A percentile compares a stretch with the other conserved stretches of the same genome.
phyloP scores from a whole-genome alignment of 2,329 filamentous ascomycete genomes.

The Colletotrichum sp. region DNA sequence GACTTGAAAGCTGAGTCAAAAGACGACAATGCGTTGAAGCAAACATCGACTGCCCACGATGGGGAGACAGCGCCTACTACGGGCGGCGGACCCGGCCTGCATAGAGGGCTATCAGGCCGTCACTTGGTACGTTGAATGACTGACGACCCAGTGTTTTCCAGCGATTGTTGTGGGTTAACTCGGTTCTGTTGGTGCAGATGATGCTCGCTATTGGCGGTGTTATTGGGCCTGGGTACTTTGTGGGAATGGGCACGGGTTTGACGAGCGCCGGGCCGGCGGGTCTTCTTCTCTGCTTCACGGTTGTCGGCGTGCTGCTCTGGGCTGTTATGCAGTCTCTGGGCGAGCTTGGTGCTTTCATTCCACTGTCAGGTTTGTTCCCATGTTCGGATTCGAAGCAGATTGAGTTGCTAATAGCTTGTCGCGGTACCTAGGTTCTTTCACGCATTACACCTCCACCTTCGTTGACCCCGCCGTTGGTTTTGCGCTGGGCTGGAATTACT shows the following conservation, averaged over 20 bases:
- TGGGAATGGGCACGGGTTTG: constrained; percentile 66
- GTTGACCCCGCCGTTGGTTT: constrained; percentile 60
- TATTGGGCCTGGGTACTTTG: constrained; percentile 66
- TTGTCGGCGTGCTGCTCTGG: constrained; percentile 63
- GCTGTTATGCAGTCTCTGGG: constrained; percentile 64
- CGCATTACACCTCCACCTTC: constrained; percentile 39
- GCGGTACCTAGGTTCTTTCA: neutral
- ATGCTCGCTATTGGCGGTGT: constrained; percentile 70
- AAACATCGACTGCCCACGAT: neutral
- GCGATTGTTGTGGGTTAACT: neutral
- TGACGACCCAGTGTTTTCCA: neutral
- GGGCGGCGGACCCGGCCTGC: neutral
- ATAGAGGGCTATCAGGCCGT: neutral
- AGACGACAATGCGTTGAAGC: neutral
- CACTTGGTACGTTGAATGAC: neutral
- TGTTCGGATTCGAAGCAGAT: accelerated
- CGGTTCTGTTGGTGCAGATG: constrained; percentile 48
- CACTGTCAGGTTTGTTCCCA: neutral
- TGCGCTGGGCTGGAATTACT: constrained; percentile 64
- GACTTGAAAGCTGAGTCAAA: neutral
- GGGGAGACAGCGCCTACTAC: neutral
- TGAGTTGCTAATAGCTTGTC: constrained; percentile 31
- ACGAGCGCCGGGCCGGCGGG: constrained; percentile 65
- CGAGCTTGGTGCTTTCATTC: constrained; percentile 35
- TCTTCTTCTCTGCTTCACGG: constrained; percentile 61